Base-by-base conservation (phyloP, 805 yeast genomes). In the Spathaspora passalidarum region DNA sequence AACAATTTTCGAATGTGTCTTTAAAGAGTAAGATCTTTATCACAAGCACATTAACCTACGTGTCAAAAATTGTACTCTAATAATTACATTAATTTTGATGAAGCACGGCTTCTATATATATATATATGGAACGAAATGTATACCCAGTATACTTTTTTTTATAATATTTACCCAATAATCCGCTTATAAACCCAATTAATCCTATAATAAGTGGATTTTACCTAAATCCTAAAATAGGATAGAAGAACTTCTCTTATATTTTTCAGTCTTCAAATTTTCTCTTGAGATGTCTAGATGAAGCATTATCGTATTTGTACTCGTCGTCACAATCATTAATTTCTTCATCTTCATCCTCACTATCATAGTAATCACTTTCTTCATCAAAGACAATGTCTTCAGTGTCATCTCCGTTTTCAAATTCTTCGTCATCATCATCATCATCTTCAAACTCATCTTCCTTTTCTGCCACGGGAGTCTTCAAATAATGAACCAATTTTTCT, bases 221-320 rank as follows among this genome's bases (percentile, higher is more conserved):
- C 19, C 38, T 10, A 7, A 3, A 3, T 36, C 3, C n/a, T 16
- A 20, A n/a, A 10, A 9, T 34, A 10, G 21, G n/a, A 16, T 17
- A 10, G 38, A 9, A 34, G 5, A 19, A 36, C n/a, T 20, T 20
- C 3, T 36, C 17, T 5, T 36, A 11, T 6, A 36, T 16, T 36
- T 22, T 19, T 35, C 41, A 37, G 45, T 36, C 38, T 20, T 36
- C 44, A 32, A 48, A 49, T 34, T 54, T 44, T 40, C 59, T 41
- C 45, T 60, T 52, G 35, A 57, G 47, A 52, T 61, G 68, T 2
- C 69, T 68, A 6, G 66, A 61, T 6, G 64, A 57, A 4, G 64
- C 54, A 10, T 61, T 59, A 43, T 60, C 62, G 9, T 37, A 36
- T 20, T 18, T 17, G 22, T 49, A 41, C 29, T 37, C 42, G 17